phyloP scores from a whole-genome alignment of 2,329 filamentous ascomycete species.

The Didymella glomerata region DNA sequence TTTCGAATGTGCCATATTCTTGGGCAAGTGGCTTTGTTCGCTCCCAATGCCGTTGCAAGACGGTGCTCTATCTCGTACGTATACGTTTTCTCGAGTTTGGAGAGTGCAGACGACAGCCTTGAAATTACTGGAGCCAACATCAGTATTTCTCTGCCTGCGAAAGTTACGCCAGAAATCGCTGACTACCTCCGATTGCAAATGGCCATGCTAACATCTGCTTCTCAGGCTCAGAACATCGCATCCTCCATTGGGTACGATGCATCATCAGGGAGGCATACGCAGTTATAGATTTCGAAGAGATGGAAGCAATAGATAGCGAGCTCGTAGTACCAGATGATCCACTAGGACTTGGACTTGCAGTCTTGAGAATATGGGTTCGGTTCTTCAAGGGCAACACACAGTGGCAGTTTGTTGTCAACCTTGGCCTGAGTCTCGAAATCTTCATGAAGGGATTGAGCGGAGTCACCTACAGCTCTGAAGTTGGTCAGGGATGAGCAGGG shows the following conservation, averaged over 20 bases:
- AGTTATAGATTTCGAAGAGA: constrained; percentile 46
- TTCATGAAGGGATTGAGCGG: constrained; percentile 4
- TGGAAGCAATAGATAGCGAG: constrained; percentile 22
- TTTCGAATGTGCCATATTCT: constrained; percentile 63
- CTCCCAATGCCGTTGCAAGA: constrained; percentile 34
- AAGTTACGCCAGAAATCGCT: background rate
- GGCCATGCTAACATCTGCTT: background rate
- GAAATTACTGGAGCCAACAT: background rate
- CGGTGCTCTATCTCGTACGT: constrained; percentile 28
- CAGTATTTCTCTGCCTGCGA: background rate
- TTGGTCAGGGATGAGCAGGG: background rate
- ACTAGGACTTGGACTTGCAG: constrained; percentile 50
- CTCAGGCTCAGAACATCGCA: constrained; percentile 52
- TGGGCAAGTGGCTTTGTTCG: constrained; percentile 60
- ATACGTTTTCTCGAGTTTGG: background rate
- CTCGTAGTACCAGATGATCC: constrained; percentile 35
- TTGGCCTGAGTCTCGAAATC: constrained; percentile 53
- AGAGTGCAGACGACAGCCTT: too few species aligned
- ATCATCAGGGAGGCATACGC: constrained; percentile 57
- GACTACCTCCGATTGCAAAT: background rate
- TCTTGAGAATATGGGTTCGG: constrained; percentile 58
- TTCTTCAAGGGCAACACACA: constrained; percentile 60
- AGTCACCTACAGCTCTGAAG: background rate
- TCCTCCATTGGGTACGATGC: constrained; percentile 58
- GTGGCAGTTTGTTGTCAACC: constrained; percentile 59